phyloP scores from a whole-genome alignment of 352 stramenopile genomes.

The Globisporangium barbulae region DNA sequence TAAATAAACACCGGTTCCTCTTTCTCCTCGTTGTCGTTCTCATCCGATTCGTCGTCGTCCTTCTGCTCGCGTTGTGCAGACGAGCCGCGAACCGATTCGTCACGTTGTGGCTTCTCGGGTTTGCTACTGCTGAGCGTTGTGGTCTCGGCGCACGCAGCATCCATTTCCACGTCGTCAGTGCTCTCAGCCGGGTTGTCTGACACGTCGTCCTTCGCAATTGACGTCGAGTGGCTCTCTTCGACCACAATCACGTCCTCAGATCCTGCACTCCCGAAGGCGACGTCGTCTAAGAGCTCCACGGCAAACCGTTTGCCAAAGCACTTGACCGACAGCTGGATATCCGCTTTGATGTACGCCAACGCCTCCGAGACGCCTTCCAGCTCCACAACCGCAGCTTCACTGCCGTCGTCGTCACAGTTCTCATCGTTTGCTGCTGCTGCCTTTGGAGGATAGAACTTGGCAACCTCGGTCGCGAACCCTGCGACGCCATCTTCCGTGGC shows the following conservation, averaged over 20 bases:
- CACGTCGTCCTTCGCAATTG: not conserved
- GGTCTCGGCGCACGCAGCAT: conserved; percentile 4
- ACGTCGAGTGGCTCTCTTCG: conserved; percentile 9
- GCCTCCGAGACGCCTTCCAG: conserved; percentile 54
- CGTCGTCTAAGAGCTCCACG: conserved; percentile 38
- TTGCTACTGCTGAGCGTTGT: not conserved
- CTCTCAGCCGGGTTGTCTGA: conserved; percentile 11
- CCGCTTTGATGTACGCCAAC: conserved; percentile 51
- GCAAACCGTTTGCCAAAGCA: conserved; percentile 72
- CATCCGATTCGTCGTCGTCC: conserved; percentile 10
- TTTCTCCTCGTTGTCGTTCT: conserved; percentile 4
- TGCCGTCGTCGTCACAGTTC: conserved; percentile 7
- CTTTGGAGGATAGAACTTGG: conserved; percentile 32
- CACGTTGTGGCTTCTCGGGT: not conserved
- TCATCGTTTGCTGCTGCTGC: not conserved
- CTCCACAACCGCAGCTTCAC: conserved; percentile 20
- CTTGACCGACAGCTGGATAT: conserved; percentile 44
- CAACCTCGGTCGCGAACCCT: conserved; percentile 33
- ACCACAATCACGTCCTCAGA: conserved; percentile 20
- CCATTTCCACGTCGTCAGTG: conserved; percentile 2
- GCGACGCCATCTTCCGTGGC: conserved; percentile 30
- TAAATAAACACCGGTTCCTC: conserved; percentile 58
- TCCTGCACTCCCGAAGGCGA: conserved; percentile 25
- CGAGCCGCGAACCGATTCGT: not conserved
- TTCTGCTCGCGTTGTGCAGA: not conserved